Evolutionary conservation across 2,329 filamentous ascomycete species (phyloP).

Genomic region (Colletotrichum phormii): DNA sequence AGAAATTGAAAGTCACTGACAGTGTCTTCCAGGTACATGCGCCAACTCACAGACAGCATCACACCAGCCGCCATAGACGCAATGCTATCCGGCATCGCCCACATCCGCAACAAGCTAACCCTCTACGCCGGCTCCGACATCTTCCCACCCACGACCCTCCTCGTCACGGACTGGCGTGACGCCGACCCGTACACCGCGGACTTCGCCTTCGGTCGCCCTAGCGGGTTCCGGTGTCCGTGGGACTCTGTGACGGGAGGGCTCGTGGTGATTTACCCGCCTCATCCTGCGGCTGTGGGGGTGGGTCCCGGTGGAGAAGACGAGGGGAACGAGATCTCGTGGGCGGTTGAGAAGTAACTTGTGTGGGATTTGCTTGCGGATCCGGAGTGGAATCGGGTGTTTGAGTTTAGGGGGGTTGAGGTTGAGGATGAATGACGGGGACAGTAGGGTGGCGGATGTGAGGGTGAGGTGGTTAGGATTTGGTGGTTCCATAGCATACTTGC

Average conservation of each 20-base stretch:
- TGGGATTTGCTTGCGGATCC: slow-evolving; percentile 46
- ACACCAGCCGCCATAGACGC: slow-evolving; percentile 46
- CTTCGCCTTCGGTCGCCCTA: slow-evolving; percentile 51
- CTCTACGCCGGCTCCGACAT: slow-evolving; percentile 49
- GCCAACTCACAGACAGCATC: slow-evolving; percentile 47
- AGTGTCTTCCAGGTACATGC: not conserved
- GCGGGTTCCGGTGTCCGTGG: slow-evolving; percentile 44
- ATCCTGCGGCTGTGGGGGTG: not conserved
- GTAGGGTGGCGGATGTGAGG: no score
- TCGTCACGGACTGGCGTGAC: slow-evolving; percentile 51
- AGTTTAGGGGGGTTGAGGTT: slow-evolving; percentile 50
- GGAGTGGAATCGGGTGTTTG: slow-evolving; percentile 51
- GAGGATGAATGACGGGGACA: not conserved
- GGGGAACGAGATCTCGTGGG: slow-evolving; percentile 49
- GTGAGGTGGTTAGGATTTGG: not conserved
- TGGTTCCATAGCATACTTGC: not conserved
- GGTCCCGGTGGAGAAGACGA: slow-evolving; percentile 47
- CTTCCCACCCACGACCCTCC: slow-evolving; percentile 48
- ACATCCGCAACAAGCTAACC: slow-evolving; percentile 49
- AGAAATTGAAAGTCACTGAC: not conserved
- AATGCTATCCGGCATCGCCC: slow-evolving; percentile 46
- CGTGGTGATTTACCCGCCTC: not conserved
- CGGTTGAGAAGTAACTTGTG: slow-evolving; percentile 48
- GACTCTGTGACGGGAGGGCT: not conserved
- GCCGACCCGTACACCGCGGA: slow-evolving; percentile 42